These are phyloP conservation scores for Phytophthora pini DNA, from an alignment of 352 stramenopile genomes.

Conservation along the genomic window DNA sequence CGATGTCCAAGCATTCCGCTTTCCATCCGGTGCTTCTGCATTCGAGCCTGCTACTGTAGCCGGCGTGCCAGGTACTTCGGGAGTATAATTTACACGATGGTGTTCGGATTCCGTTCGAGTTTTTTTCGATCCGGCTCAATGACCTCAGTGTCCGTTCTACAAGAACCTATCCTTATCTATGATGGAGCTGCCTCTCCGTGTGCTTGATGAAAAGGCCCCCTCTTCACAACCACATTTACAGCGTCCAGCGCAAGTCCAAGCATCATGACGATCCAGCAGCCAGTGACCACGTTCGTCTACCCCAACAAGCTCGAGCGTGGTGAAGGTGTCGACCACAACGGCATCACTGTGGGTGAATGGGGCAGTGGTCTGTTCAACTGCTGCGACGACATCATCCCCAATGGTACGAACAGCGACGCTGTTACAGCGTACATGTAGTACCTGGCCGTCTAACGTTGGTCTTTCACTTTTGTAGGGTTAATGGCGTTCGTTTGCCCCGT, in stretches of 20 bases:
- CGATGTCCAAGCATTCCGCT: constrained; percentile 6
- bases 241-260: constrained; percentile 3
- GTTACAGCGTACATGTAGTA: not conserved
- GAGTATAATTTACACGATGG: not conserved
- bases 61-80: too few species aligned
- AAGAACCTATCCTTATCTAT: not conserved
- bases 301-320: constrained; percentile 28
- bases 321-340: constrained; percentile 35
- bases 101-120: not conserved
- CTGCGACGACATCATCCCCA: constrained; percentile 39
- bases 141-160: not conserved
- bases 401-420: constrained; percentile 17
- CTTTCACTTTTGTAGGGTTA: constrained; percentile 12
- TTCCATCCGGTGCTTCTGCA: constrained; percentile 16
- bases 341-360: constrained; percentile 40
- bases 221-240: constrained; percentile 18
- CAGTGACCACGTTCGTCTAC: constrained; percentile 21
- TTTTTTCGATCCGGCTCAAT: constrained; percentile 1
- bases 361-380: constrained; percentile 36
- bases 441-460: too few species aligned
- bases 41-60: not conserved
- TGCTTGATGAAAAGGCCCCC: not conserved
- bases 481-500: constrained; percentile 46
- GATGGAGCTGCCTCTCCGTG: constrained; percentile 1
- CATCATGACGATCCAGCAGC: constrained; percentile 17